Conservation (phyloP, 768 basidiomycete species). For the Leucocoprinus leucothites region DNA sequence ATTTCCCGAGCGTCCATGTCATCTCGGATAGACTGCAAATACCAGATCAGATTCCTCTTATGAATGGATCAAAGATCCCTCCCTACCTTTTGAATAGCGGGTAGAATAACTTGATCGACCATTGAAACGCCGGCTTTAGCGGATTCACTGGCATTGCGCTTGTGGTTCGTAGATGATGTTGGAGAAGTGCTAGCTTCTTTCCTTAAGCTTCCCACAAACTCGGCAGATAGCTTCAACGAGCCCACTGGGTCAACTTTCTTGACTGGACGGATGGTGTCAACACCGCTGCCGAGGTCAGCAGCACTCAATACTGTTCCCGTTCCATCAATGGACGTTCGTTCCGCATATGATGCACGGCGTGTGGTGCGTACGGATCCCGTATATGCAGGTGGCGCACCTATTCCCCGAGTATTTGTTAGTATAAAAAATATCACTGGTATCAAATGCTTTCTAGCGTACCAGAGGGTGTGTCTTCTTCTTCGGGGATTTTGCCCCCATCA, state of each 20-base stretch:
- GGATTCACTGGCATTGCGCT: constrained; percentile 50
- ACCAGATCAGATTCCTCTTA: neutral
- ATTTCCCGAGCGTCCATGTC: constrained; percentile 89
- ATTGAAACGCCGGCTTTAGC: constrained; percentile 65
- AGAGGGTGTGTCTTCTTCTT: constrained; percentile 39
- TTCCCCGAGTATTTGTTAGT: neutral
- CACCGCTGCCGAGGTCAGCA: constrained; percentile 83
- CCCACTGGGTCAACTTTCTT: constrained; percentile 85
- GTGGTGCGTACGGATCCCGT: constrained; percentile 59
- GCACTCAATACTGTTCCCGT: constrained; percentile 73
- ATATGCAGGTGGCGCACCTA: constrained; percentile 72
- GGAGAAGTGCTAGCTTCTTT: constrained; percentile 43
- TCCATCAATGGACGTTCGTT: constrained; percentile 57
- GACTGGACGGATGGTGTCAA: constrained; percentile 89
- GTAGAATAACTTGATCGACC: constrained; percentile 83
- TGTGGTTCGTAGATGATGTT: constrained; percentile 48
- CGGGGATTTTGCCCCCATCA: constrained; percentile 29
- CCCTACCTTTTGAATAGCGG: constrained; percentile 71
- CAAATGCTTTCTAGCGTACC: constrained; percentile 33
- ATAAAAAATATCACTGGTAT: constrained; percentile 21
- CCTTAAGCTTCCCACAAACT: constrained; percentile 74
- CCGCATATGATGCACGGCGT: constrained; percentile 77
- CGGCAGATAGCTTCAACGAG: constrained; percentile 73
- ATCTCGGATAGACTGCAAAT: constrained; percentile 60
- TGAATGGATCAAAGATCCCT: constrained; percentile 20